phyloP scores from a whole-genome alignment of 2,329 filamentous ascomycete species.

The Coniochaeta pulveracea region DNA sequence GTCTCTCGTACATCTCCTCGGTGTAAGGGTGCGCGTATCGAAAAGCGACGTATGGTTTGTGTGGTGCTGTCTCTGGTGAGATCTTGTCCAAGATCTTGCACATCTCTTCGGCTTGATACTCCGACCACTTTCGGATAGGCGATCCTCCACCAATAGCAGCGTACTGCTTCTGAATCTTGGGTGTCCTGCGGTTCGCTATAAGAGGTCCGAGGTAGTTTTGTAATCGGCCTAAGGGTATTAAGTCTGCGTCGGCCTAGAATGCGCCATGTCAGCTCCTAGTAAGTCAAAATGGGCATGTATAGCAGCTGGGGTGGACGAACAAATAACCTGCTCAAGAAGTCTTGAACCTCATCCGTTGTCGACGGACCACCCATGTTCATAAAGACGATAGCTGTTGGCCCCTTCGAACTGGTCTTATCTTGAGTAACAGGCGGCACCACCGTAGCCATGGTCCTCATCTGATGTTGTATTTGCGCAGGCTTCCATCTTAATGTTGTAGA shows the following conservation, averaged over 20 bases:
- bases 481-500: constrained; percentile 11
- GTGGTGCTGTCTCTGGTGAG: constrained; percentile 85
- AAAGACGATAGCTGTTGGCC: constrained; percentile 95
- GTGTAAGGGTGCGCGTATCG: constrained; percentile 90
- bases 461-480: constrained; percentile 12
- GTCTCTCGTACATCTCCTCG: constrained; percentile 77
- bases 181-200: constrained; percentile 76
- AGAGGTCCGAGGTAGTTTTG: constrained; percentile 85
- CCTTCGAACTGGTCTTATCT: constrained; percentile 55
- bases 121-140: constrained; percentile 95
- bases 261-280: constrained; percentile 5
- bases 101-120: constrained; percentile 89
- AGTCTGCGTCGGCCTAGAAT: constrained; percentile 70
- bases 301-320: too few species aligned
- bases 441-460: constrained; percentile 43
- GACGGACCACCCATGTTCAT: constrained; percentile 98
- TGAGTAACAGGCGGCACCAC: constrained; percentile 70
- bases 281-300: not conserved
- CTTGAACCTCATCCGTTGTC: constrained; percentile 75
- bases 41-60: constrained; percentile 96
- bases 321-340: constrained; percentile 85
- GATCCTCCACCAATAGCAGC: constrained; percentile 93
- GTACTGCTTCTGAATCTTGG: constrained; percentile 96
- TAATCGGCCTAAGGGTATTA: constrained; percentile 88
- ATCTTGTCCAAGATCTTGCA: constrained; percentile 91